Percentiles rank a stretch among this genome's conserved stretches.
phyloP scores from a whole-genome alignment of 2,329 filamentous ascomycete species.

The Plectosphaerella plurivora region DNA sequence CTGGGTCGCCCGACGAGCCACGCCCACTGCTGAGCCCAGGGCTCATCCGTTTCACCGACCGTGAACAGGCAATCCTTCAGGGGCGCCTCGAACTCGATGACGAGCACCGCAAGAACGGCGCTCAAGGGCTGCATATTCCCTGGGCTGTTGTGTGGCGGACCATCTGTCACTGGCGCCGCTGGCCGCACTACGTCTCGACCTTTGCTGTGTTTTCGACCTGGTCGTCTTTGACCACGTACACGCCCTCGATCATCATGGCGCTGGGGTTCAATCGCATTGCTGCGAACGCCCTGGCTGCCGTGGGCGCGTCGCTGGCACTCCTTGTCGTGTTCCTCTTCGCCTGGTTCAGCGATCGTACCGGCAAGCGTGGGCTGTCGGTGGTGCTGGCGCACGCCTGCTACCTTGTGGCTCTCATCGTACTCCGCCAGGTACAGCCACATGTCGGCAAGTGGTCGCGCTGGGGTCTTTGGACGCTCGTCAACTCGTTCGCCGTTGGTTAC shows the following conservation, averaged over 20 bases:
- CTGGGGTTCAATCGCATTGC: conserved; percentile 39
- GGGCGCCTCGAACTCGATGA: conserved; percentile 28
- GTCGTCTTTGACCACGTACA: conserved; percentile 47
- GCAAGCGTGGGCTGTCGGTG: conserved; percentile 36
- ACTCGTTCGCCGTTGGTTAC: conserved; percentile 46
- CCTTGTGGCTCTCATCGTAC: conserved; percentile 35
- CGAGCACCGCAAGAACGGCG: conserved; percentile 21
- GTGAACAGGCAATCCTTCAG: conserved; percentile 27
- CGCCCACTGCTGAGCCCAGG: conserved; percentile 31
- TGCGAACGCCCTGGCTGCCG: conserved; percentile 42
- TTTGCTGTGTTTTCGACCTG: conserved; percentile 48
- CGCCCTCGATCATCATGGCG: conserved; percentile 38
- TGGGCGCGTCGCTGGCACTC: conserved; percentile 37
- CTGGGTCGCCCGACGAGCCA: conserved; percentile 35
- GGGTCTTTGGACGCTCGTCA: conserved; percentile 46
- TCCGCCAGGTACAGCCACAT: conserved; percentile 33
- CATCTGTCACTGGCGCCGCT: conserved; percentile 36
- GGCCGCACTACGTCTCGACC: conserved; percentile 44
- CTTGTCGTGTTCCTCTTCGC: conserved; percentile 43
- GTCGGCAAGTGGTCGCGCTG: conserved; percentile 43
- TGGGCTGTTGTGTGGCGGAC: conserved; percentile 36
- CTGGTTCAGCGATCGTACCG: conserved; percentile 41
- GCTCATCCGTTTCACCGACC: conserved; percentile 28
- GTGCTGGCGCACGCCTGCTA: conserved; percentile 40
- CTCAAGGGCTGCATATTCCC: conserved; percentile 29